Conservation (phyloP, 2,329 filamentous ascomycete genomes). For the Fonsecaea multimorphosa region DNA sequence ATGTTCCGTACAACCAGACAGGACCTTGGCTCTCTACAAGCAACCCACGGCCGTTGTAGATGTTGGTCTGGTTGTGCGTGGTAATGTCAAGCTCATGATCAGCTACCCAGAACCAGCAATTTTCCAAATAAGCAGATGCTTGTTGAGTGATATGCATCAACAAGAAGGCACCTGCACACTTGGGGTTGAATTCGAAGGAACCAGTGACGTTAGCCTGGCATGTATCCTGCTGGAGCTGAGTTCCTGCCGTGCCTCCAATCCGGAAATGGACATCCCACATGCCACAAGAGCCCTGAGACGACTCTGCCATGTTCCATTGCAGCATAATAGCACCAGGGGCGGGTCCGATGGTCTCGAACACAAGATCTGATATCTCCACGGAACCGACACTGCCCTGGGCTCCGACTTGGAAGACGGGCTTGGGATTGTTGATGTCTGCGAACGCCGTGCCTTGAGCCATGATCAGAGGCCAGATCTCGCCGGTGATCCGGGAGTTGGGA, state of each 20-base stretch:
- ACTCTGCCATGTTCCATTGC: conserved; percentile 83
- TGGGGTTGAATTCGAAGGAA: conserved; percentile 63
- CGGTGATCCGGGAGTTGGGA: conserved; percentile 83
- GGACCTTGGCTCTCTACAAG: conserved; percentile 77
- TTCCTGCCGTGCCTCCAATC: conserved; percentile 84
- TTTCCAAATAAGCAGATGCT: conserved; percentile 79
- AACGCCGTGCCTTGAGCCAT: conserved; percentile 80
- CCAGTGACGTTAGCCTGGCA: conserved; percentile 77
- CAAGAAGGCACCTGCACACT: conserved; percentile 76
- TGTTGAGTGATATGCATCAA: conserved; percentile 62
- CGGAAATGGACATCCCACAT: conserved; percentile 98
- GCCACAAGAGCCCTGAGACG: conserved; percentile 68
- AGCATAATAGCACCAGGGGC: conserved; percentile 88
- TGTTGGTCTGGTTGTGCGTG: conserved; percentile 71
- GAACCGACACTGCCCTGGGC: conserved; percentile 74
- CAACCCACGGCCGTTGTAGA: conserved; percentile 87
- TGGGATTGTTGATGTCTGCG: conserved; percentile 74
- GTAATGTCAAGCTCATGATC: conserved; percentile 84
- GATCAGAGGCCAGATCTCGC: conserved; percentile 89
- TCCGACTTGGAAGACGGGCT: conserved; percentile 85
- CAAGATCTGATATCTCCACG: conserved; percentile 86
- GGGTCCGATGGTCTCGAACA: conserved; percentile 82
- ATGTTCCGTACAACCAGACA: conserved; percentile 80
- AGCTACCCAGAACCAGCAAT: conserved; percentile 87
- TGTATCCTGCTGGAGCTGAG: conserved; percentile 76